A percentile compares a stretch with the other conserved stretches of the same genome.
These are phyloP conservation scores for Penicillium salamii DNA, from an alignment of 495 filamentous ascomycete species.

Conservation along the genomic window DNA sequence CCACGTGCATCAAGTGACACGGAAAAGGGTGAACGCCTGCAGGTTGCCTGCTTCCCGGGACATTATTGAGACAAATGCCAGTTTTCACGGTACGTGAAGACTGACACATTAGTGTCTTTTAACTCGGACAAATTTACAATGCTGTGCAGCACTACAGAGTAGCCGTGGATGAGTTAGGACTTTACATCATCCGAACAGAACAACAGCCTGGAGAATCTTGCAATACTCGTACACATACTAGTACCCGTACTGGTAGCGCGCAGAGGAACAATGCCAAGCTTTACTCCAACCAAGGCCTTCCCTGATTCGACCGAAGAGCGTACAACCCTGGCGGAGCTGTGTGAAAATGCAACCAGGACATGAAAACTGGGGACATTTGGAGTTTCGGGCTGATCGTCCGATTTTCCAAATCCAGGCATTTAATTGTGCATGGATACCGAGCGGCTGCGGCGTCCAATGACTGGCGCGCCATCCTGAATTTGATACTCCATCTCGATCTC, in stretches of 20 bases:
- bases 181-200: too few species aligned
- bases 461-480: slow-evolving; percentile 15
- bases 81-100: too few species aligned
- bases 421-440: slow-evolving; percentile 16
- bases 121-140: too few species aligned
- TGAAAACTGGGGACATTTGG: slow-evolving; percentile 24
- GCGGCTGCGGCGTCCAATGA: slow-evolving; percentile 33
- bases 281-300: neutral
- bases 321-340: neutral
- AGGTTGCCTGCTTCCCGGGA: neutral
- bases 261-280: slow-evolving; percentile 15
- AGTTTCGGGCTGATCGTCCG: slow-evolving; percentile 19
- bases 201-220: too few species aligned
- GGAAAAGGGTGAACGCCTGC: slow-evolving; percentile 2
- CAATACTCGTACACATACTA: too few species aligned
- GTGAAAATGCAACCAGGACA: slow-evolving; percentile 7
- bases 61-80: neutral
- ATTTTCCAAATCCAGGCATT: slow-evolving; percentile 4
- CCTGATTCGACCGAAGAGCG: slow-evolving; percentile 11
- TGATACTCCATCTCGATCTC: slow-evolving; percentile 24
- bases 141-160: too few species aligned
- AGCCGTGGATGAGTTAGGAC: too few species aligned
- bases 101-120: too few species aligned
- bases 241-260: too few species aligned
- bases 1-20: slow-evolving; percentile 10